These are phyloP conservation scores for Echinochloa phyllopogon DNA, from an alignment of 176 grass and related monocot genomes.

Conservation along the genomic window DNA sequence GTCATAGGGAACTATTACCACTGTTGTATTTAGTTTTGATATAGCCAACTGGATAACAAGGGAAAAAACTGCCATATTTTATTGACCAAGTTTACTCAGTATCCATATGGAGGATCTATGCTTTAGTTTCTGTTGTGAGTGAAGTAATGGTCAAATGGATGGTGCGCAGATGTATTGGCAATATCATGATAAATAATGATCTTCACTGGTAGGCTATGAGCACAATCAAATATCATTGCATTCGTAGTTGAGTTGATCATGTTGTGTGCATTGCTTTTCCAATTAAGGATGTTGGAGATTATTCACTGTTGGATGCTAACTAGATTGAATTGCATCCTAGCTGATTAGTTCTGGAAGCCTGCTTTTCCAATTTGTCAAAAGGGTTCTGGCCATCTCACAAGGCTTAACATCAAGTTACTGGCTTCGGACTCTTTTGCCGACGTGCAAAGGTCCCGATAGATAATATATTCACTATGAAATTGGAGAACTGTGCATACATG, in stretches of 20 bases:
- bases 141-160: not conserved
- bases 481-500: not conserved
- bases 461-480: not conserved
- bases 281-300: not conserved
- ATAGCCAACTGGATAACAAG: not conserved
- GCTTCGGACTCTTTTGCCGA: not conserved
- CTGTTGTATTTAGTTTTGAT: not conserved
- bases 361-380: not conserved
- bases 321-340: not conserved
- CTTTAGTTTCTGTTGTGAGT: not conserved
- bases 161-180: not conserved
- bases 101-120: not conserved
- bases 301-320: not conserved
- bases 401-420: constrained; percentile 9
- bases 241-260: not conserved
- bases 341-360: not conserved
- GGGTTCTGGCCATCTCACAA: not conserved
- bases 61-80: not conserved
- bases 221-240: not conserved
- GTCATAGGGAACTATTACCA: not conserved
- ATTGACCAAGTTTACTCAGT: constrained; percentile 5
- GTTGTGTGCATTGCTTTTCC: not conserved
- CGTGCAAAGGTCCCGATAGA: not conserved
- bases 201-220: not conserved
- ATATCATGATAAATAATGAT: not conserved